Base-by-base conservation (phyloP, 768 basidiomycete species). In the Myochromella boudieri region DNA sequence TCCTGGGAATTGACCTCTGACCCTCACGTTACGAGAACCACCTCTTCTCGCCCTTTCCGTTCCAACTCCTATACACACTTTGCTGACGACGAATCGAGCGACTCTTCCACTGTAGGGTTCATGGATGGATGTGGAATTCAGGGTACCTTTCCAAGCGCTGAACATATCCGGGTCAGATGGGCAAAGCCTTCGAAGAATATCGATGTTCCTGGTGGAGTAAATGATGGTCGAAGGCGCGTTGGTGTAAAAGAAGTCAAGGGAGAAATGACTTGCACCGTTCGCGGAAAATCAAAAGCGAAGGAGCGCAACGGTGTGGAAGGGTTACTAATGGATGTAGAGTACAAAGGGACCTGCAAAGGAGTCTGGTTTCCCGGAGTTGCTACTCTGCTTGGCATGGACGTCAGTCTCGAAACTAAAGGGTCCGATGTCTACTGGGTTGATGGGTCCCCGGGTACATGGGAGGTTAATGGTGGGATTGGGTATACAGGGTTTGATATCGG, bases 321-420 rank as follows among this genome's bases (percentile, higher is more conserved):
- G 14, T 63, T 85, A 14, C 53, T 84, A 26, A 76, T 90, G 74
- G 71, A 76, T 32, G 64, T 91, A 12, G 80, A 85, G 46, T 90
- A 88, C 60, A 83, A 81, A 51, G 87, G 77, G 29, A 76, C 79
- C 2, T 91, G 87, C 64, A 82, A 79, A 51, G 85, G 85, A 10
- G 68, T 91, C 34, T 91, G 87, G 85, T 90, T 82, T 58, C 83
- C 87, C 31, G 90, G 88, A 2, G 88, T 90, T 4, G 90, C 90
- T 3, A 91, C 86, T 3, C 69, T 89, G 56, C 71, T 92, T 15
- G 90, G 87, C 8, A 68, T 91, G 74, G 89, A 91, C 56, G 75
- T 89, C 25, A 76, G 77, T 9, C 70, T 92, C 10, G 81, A 84
- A 50, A 75, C 79, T 7, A 84, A 82, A 56, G 80, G 81, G 21